These are phyloP conservation scores for Cyberlindnera euphorbiae DNA, from an alignment of 805 yeast genomes.

Conservation along the genomic window DNA sequence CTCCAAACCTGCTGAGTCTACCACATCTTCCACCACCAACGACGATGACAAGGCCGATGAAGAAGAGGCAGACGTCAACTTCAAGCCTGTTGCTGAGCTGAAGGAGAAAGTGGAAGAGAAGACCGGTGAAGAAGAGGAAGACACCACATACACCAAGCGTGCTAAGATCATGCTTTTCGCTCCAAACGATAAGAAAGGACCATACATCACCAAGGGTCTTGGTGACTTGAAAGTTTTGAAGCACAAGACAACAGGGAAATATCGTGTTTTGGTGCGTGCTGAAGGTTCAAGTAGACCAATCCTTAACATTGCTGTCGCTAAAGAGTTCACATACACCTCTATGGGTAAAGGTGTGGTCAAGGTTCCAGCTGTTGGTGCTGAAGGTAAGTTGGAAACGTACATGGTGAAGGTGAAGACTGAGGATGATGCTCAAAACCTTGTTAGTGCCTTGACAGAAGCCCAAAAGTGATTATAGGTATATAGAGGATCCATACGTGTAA, in stretches of 20 bases:
- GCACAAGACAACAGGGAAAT: slow-evolving; percentile 50
- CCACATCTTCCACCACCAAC: slow-evolving; percentile 18
- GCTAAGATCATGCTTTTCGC: slow-evolving; percentile 66
- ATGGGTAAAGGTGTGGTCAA: slow-evolving; percentile 64
- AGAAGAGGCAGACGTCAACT: slow-evolving; percentile 46
- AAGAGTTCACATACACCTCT: slow-evolving; percentile 53
- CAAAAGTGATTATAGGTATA: slow-evolving; percentile 8
- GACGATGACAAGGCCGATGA: slow-evolving; percentile 28
- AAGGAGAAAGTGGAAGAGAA: slow-evolving; percentile 48
- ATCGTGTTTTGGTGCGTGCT: slow-evolving; percentile 75
- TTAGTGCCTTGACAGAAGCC: slow-evolving; percentile 27
- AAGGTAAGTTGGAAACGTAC: slow-evolving; percentile 60
- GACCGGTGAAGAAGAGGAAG: slow-evolving; percentile 88
- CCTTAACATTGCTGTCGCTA: slow-evolving; percentile 58
- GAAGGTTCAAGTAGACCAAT: slow-evolving; percentile 84
- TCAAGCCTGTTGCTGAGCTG: slow-evolving; percentile 38
- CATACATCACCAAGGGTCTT: slow-evolving; percentile 62
- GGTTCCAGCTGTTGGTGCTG: slow-evolving; percentile 54
- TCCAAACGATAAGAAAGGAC: slow-evolving; percentile 37
- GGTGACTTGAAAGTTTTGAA: slow-evolving; percentile 78
- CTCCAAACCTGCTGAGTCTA: slow-evolving; percentile 14
- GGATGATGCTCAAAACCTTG: slow-evolving; percentile 57
- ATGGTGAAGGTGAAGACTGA: slow-evolving; percentile 72
- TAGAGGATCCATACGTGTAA: no score
- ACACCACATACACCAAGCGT: slow-evolving; percentile 53